phyloP scores from a whole-genome alignment of 2,329 filamentous ascomycete species.

The Juglanconis oblonga region DNA sequence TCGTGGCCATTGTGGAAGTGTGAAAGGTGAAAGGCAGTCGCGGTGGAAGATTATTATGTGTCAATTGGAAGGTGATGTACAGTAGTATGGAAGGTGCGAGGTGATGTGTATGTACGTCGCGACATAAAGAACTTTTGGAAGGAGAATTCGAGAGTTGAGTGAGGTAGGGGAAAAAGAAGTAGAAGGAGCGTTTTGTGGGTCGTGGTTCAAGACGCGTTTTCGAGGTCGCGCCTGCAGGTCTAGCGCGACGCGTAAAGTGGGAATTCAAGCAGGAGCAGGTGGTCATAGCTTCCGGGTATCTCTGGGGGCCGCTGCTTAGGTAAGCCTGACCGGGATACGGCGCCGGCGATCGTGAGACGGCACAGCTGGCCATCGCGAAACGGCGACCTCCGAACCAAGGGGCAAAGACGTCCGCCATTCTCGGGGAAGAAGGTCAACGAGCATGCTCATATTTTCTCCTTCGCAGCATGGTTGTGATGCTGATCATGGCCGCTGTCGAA shows the following conservation, averaged over 20 bases:
- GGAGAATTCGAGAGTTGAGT: background rate
- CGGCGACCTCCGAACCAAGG: background rate
- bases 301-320: background rate
- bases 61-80: background rate
- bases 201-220: background rate
- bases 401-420: background rate
- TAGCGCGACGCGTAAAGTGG: background rate
- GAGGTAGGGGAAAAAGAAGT: background rate
- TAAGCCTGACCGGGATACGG: background rate
- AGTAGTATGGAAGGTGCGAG: constrained; percentile 12
- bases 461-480: background rate
- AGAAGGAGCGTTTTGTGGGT: background rate
- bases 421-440: background rate
- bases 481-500: background rate
- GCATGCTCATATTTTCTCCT: background rate
- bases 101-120: background rate
- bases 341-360: background rate
- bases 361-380: background rate
- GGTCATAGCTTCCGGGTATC: constrained; percentile 1
- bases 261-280: background rate
- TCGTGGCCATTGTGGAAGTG: constrained; percentile 22
- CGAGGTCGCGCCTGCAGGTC: background rate
- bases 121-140: background rate
- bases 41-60: background rate
- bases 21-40: constrained; percentile 14